These are phyloP conservation scores for Diaporthe australafricana DNA, from an alignment of 2,329 filamentous ascomycete species.

Conservation along the genomic window DNA sequence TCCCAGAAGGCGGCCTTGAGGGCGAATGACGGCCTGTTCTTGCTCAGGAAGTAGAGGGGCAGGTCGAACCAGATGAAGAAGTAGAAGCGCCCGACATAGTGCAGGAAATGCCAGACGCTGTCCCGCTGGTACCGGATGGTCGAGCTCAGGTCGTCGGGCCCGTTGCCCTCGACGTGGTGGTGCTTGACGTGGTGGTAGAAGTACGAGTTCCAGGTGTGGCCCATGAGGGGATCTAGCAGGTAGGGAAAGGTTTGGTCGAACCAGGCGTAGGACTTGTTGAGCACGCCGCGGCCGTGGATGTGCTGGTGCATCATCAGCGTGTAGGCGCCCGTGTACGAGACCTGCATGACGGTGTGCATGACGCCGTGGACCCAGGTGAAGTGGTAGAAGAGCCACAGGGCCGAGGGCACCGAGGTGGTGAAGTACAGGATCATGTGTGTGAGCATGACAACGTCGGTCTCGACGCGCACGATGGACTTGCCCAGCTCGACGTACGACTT, in stretches of 20 bases:
- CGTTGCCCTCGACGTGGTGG: conserved; percentile 84
- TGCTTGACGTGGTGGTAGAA: conserved; percentile 90
- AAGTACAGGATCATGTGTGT: conserved; percentile 82
- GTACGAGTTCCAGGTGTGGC: conserved; percentile 88
- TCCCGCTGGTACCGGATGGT: conserved; percentile 84
- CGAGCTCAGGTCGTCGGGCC: conserved; percentile 79
- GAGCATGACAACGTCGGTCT: conserved; percentile 82
- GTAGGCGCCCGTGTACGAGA: conserved; percentile 78
- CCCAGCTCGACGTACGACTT: conserved; percentile 70
- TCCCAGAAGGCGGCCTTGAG: conserved; percentile 72
- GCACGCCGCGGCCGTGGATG: conserved; percentile 80
- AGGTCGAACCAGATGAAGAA: conserved; percentile 81
- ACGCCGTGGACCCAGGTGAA: conserved; percentile 78
- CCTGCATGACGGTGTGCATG: conserved; percentile 73
- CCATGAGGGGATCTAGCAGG: conserved; percentile 79
- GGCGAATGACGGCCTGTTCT: conserved; percentile 66
- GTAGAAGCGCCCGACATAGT: conserved; percentile 79
- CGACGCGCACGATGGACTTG: conserved; percentile 67
- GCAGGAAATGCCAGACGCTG: conserved; percentile 72
- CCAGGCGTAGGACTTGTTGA: conserved; percentile 64
- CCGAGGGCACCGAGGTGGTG: conserved; percentile 76
- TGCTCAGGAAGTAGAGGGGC: conserved; percentile 77
- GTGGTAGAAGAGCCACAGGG: conserved; percentile 70
- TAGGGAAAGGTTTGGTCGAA: conserved; percentile 79
- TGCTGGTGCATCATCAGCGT: conserved; percentile 88